Evolutionary conservation across 805 yeast genomes (phyloP).

Genomic region (Priceomyces medius): DNA sequence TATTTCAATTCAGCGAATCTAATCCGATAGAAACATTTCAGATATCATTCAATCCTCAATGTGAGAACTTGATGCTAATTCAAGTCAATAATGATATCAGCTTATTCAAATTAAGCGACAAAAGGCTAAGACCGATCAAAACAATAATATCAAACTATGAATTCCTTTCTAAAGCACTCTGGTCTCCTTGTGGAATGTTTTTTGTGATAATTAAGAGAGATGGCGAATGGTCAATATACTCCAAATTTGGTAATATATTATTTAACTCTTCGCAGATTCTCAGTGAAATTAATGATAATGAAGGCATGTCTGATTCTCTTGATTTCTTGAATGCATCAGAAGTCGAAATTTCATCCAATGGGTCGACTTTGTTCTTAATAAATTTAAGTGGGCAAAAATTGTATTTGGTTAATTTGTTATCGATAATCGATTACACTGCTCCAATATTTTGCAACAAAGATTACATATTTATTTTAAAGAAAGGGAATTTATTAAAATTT

Average conservation of each 20-base stretch:
- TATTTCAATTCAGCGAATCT: constrained; percentile 7
- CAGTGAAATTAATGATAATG: constrained; percentile 19
- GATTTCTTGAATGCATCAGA: constrained; percentile 26
- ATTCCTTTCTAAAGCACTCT: constrained; percentile 12
- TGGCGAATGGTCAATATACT: constrained; percentile 30
- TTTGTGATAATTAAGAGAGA: constrained; percentile 19
- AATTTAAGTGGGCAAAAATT: constrained; percentile 16
- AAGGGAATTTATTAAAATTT: constrained; percentile 19
- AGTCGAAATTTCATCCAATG: constrained; percentile 26
- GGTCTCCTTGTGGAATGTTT: constrained; percentile 40
- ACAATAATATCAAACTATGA: constrained; percentile 9
- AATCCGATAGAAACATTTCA: not conserved
- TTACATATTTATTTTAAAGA: constrained; percentile 24
- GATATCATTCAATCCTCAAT: constrained; percentile 24
- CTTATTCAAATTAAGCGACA: constrained; percentile 10
- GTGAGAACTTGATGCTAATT: constrained; percentile 17
- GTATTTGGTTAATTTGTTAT: constrained; percentile 21
- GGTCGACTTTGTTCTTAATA: constrained; percentile 15
- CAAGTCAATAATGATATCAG: constrained; percentile 8
- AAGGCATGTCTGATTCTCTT: constrained; percentile 11
- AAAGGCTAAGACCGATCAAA: constrained; percentile 4
- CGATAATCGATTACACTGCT: constrained; percentile 3
- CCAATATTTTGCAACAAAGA: constrained; percentile 22
- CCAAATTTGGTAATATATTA: constrained; percentile 33
- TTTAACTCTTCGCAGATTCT: constrained; percentile 26